These are phyloP conservation scores for Davidsoniella eucalypti DNA, from an alignment of 2,329 filamentous ascomycete genomes.

Conservation along the genomic window DNA sequence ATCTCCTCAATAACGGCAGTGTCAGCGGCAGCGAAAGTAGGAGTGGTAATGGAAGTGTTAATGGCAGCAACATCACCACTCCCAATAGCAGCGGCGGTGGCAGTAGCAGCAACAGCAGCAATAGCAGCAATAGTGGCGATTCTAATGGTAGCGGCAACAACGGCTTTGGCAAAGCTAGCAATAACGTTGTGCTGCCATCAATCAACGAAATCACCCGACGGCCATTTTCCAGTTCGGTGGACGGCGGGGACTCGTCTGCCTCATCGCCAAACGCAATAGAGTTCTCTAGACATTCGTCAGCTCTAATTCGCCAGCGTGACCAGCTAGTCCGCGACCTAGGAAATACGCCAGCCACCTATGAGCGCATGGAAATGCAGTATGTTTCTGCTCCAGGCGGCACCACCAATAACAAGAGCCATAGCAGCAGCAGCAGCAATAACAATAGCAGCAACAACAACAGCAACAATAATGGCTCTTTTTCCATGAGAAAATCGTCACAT, in stretches of 20 bases:
- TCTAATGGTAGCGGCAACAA: neutral
- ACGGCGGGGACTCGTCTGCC: neutral
- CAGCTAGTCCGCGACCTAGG: neutral
- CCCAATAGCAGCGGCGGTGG: neutral
- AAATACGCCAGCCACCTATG: neutral
- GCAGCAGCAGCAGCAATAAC: neutral
- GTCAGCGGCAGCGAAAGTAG: neutral
- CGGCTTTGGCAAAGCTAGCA: neutral
- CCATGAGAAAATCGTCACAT: neutral
- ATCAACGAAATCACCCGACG: conserved; percentile 3
- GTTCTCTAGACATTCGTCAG: neutral
- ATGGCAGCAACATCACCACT: neutral
- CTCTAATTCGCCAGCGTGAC: neutral
- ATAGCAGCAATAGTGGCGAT: neutral
- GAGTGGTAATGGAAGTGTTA: neutral
- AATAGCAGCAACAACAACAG: neutral
- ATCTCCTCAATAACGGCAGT: no score
- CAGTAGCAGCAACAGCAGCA: neutral
- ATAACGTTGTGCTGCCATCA: neutral
- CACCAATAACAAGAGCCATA: neutral
- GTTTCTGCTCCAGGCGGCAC: neutral
- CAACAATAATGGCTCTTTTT: neutral
- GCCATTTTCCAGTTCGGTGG: neutral
- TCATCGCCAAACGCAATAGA: no score
- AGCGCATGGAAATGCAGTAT: conserved; percentile 3